Conservation (phyloP, 2,329 filamentous ascomycete genomes). For the Apiospora aurea region DNA sequence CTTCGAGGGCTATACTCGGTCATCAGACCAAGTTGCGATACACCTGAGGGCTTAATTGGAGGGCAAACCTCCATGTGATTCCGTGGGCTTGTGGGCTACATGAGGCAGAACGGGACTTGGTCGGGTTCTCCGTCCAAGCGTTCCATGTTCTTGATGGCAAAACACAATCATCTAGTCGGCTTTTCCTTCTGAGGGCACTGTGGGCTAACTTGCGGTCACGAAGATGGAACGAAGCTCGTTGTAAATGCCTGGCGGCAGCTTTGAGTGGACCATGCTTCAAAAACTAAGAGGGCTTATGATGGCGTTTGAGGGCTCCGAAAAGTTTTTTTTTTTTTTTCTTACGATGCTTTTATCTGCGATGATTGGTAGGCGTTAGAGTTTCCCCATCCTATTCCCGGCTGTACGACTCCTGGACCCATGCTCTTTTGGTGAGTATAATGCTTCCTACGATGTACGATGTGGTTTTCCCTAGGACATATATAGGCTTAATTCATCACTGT, state of each 20-base stretch:
- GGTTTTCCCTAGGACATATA: conserved; percentile 9
- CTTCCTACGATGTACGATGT: conserved; percentile 21
- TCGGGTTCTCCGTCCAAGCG: conserved; percentile 31
- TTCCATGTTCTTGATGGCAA: conserved; percentile 24
- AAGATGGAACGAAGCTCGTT: conserved; percentile 44
- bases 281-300: conserved; percentile 43
- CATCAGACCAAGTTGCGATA: conserved; percentile 51
- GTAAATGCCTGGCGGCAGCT: conserved; percentile 36
- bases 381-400: conserved; percentile 1
- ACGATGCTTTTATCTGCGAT: conserved; percentile 13
- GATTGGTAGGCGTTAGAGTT: conserved; percentile 19
- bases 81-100: conserved; percentile 36
- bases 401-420: conserved; percentile 14
- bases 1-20: conserved; percentile 59
- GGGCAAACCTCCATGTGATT: conserved; percentile 41
- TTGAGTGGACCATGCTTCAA: conserved; percentile 43
- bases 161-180: conserved; percentile 34
- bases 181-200: conserved; percentile 44
- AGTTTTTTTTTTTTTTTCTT: conserved; percentile 27
- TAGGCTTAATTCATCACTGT: conserved; percentile 11
- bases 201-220: conserved; percentile 39
- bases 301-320: conserved; percentile 44
- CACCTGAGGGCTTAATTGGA: conserved; percentile 61
- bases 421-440: conserved; percentile 19
- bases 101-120: conserved; percentile 29